A percentile compares a stretch with the other conserved stretches of the same genome.
phyloP scores from a whole-genome alignment of 805 yeast genomes.

The Barnettozyma wickerhamii region DNA sequence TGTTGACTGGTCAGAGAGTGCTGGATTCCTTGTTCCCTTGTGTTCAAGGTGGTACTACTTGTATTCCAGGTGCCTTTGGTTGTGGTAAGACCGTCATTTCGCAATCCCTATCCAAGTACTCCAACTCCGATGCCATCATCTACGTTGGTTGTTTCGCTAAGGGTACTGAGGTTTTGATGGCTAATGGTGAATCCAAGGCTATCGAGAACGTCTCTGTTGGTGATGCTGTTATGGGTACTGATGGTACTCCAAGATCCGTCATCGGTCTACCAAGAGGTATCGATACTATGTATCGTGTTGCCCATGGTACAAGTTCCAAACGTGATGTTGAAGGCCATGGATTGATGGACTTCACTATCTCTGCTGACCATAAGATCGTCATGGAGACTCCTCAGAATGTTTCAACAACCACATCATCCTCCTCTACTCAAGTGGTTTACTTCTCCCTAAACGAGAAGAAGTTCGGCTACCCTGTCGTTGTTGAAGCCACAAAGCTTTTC shows the following conservation, averaged over 20 bases:
- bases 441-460: slow-evolving; percentile 18
- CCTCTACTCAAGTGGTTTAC: slow-evolving; percentile 23
- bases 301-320: slow-evolving; percentile 23
- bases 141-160: slow-evolving; percentile 70
- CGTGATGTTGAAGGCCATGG: slow-evolving; percentile 7
- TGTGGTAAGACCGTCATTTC: slow-evolving; percentile 99
- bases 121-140: slow-evolving; percentile 94
- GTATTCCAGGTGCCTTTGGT: slow-evolving; percentile 99
- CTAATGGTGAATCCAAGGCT: slow-evolving; percentile 33
- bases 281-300: slow-evolving; percentile 38
- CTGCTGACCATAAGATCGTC: slow-evolving; percentile 37
- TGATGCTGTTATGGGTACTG: slow-evolving; percentile 39
- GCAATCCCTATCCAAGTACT: slow-evolving; percentile 93
- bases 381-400: slow-evolving; percentile 31
- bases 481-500: slow-evolving; percentile 1
- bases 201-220: slow-evolving; percentile 35
- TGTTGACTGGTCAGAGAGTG: slow-evolving; percentile 98
- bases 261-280: slow-evolving; percentile 38
- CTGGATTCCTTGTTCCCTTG: slow-evolving; percentile 96
- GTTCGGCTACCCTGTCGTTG: slow-evolving; percentile 13
- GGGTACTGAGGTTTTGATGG: slow-evolving; percentile 41
- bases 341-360: slow-evolving; percentile 29
- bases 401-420: slow-evolving; percentile 11
- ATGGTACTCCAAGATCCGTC: slow-evolving; percentile 37
- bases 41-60: slow-evolving; percentile 99